phyloP scores from a whole-genome alignment of 2,329 filamentous ascomycete species.

The Cladorrhinum sp. region DNA sequence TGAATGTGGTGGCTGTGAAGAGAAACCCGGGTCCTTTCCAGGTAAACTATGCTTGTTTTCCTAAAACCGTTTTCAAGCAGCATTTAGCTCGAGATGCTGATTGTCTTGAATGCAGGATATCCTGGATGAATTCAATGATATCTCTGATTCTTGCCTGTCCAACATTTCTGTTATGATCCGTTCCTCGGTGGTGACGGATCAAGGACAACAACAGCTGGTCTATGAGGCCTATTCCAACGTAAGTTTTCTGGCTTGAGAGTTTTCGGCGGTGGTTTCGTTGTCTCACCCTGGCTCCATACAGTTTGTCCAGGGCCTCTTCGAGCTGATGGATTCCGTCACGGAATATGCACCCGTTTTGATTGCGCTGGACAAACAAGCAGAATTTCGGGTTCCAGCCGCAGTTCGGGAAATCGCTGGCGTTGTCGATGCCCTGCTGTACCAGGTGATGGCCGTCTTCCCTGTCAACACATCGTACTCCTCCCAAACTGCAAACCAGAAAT shows the following conservation, averaged over 20 bases:
- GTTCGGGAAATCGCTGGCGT: constrained; percentile 19
- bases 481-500: constrained; percentile 22
- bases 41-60: constrained; percentile 3
- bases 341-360: constrained; percentile 16
- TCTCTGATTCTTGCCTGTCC: constrained; percentile 22
- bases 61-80: not conserved
- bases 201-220: constrained; percentile 18
- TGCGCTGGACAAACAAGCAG: constrained; percentile 21
- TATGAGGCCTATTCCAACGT: constrained; percentile 24
- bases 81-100: not conserved
- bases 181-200: constrained; percentile 16
- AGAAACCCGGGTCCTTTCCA: constrained; percentile 22
- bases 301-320: constrained; percentile 22
- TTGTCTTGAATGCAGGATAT: constrained; percentile 13
- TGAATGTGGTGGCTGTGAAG: constrained; percentile 15
- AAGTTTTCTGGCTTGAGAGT: not conserved
- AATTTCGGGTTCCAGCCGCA: constrained; percentile 21
- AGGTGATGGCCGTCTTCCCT: constrained; percentile 21
- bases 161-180: constrained; percentile 23
- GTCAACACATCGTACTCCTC: constrained; percentile 17
- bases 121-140: constrained; percentile 23
- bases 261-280: not conserved
- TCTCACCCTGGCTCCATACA: not conserved
- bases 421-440: constrained; percentile 17
- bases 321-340: constrained; percentile 20